phyloP scores from a whole-genome alignment of 2,329 filamentous ascomycete genomes.

The Cladosporium phlei region DNA sequence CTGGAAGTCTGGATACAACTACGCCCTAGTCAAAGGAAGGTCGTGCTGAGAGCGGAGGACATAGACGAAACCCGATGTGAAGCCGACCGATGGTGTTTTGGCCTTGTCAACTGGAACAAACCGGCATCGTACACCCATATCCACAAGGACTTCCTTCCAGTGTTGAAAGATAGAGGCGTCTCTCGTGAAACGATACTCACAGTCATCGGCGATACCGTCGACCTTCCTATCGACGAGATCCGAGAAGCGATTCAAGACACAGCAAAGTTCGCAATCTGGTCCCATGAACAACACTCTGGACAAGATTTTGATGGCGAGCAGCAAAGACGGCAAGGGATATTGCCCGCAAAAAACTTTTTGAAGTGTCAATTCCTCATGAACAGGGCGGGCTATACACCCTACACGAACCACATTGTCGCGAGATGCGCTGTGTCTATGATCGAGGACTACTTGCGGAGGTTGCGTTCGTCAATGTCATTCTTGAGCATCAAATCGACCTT shows the following conservation, averaged over 20 bases:
- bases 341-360: neutral
- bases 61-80: neutral
- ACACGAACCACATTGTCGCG: neutral
- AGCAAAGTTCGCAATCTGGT: slow-evolving; percentile 36
- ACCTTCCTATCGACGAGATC: slow-evolving; percentile 50
- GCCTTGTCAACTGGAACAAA: slow-evolving; percentile 50
- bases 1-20: slow-evolving; percentile 59
- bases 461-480: neutral
- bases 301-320: neutral
- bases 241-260: slow-evolving; percentile 49
- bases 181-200: slow-evolving; percentile 43
- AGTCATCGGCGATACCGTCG: slow-evolving; percentile 49
- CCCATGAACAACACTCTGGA: neutral
- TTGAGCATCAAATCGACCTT: slow-evolving; percentile 47
- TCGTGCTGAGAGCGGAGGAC: slow-evolving; percentile 35
- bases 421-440: neutral
- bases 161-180: slow-evolving; percentile 58
- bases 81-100: slow-evolving; percentile 37
- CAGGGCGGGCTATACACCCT: neutral
- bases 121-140: slow-evolving; percentile 22
- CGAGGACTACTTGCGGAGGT: neutral
- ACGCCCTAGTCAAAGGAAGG: slow-evolving; percentile 64
- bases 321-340: too few relatives aligned
- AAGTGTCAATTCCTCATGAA: neutral
- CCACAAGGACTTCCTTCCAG: slow-evolving; percentile 49